Percentiles rank a stretch among this genome's conserved stretches.
Conservation (phyloP, 768 basidiomycete genomes). For the Boletus edulis region DNA sequence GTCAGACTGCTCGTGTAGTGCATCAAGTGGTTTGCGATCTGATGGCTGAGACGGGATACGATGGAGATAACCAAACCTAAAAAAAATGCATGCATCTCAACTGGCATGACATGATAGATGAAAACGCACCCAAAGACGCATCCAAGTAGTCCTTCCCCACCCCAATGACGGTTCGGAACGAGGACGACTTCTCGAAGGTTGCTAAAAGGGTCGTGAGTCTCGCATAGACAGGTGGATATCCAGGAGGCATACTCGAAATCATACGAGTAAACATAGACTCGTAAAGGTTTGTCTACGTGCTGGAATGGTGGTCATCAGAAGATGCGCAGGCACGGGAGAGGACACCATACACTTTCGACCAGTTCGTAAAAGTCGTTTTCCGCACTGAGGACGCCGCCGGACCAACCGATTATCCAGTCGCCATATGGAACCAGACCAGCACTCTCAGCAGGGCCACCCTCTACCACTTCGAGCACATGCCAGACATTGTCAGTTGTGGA, state of each 20-base stretch:
- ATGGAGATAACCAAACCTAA: constrained; percentile 87
- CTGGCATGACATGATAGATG: background rate
- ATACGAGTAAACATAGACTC: constrained; percentile 95
- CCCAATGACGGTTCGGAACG: constrained; percentile 97
- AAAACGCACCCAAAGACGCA: constrained; percentile 87
- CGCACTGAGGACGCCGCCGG: constrained; percentile 84
- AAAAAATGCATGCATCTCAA: constrained; percentile 4
- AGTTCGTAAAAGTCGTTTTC: constrained; percentile 97
- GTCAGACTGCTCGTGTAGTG: constrained; percentile 50
- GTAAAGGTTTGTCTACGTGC: constrained; percentile 92
- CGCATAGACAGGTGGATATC: background rate
- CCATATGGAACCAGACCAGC: constrained; percentile 93
- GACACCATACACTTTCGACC: constrained; percentile 74
- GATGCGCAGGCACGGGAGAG: background rate
- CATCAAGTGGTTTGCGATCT: constrained; percentile 56
- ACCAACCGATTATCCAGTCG: constrained; percentile 85
- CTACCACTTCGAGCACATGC: constrained; percentile 96
- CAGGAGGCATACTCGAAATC: constrained; percentile 81
- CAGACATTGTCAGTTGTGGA: constrained; percentile 90
- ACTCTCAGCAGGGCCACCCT: constrained; percentile 94
- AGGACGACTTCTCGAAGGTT: constrained; percentile 90
- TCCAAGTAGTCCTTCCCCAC: constrained; percentile 91
- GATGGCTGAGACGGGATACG: constrained; percentile 81
- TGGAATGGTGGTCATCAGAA: constrained; percentile 31
- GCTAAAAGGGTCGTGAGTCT: constrained; percentile 40